These are phyloP conservation scores for Arctium minus DNA, from an alignment of 129 eudicot species.

Conservation along the genomic window DNA sequence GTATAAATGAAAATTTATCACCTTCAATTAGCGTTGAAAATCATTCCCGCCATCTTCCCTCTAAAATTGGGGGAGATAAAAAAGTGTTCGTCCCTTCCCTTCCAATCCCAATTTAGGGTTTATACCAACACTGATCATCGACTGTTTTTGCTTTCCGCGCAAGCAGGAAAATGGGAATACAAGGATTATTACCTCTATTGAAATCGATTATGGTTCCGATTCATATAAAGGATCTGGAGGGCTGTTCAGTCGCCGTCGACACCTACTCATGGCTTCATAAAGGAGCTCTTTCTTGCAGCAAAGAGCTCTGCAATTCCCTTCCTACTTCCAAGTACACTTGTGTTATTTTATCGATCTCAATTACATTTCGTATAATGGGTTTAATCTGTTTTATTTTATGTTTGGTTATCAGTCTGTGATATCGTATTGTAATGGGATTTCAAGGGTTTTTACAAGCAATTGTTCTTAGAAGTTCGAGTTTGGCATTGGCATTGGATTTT, in stretches of 20 bases:
- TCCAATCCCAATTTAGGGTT: constrained; percentile 23
- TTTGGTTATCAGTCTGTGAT: neutral
- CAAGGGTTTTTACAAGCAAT: constrained; percentile 3
- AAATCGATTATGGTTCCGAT: constrained; percentile 87
- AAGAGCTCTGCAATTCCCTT: constrained; percentile 70
- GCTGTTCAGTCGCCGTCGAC: constrained; percentile 83
- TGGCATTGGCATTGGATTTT: neutral
- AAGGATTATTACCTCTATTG: constrained; percentile 80
- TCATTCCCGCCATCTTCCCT: constrained; percentile 30
- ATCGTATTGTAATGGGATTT: neutral
- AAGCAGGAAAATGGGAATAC: constrained; percentile 61
- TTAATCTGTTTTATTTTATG: neutral
- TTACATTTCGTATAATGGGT: constrained; percentile 17
- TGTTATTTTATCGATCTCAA: neutral
- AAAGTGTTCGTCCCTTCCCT: constrained; percentile 6
- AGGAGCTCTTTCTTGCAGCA: constrained; percentile 95
- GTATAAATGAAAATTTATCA: neutral
- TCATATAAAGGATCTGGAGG: constrained; percentile 76
- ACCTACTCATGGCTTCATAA: constrained; percentile 99
- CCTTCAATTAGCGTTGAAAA: neutral
- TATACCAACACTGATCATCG: constrained; percentile 5
- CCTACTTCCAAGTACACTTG: constrained; percentile 74
- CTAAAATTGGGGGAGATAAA: constrained; percentile 1
- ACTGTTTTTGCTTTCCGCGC: neutral
- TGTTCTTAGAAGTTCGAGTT: neutral